phyloP scores from a whole-genome alignment of 352 stramenopile genomes.

The Phytopythium cucurbitacearum region DNA sequence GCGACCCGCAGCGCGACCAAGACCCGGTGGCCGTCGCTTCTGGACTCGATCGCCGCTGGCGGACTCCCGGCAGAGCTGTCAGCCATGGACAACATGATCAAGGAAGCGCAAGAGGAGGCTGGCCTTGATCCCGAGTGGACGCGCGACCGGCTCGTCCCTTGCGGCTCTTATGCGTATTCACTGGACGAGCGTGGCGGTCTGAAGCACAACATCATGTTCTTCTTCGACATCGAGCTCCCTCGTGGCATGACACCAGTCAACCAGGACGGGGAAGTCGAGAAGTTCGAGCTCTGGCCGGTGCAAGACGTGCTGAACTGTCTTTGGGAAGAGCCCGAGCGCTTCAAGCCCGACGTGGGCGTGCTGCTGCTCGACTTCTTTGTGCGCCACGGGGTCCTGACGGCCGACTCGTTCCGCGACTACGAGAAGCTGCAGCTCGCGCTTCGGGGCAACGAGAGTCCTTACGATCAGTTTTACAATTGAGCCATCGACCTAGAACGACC shows the following conservation, averaged over 20 bases:
- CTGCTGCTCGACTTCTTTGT: conserved; percentile 64
- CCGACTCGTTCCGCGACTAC: conserved; percentile 48
- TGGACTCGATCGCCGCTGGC: conserved; percentile 63
- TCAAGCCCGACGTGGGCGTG: conserved; percentile 72
- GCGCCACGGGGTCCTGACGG: conserved; percentile 57
- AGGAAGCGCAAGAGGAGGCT: conserved; percentile 63
- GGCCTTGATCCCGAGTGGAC: conserved; percentile 37
- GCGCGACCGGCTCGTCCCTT: conserved; percentile 20
- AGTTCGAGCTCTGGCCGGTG: conserved; percentile 49
- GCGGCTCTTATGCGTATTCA: conserved; percentile 53
- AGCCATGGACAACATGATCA: conserved; percentile 67
- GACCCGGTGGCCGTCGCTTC: conserved; percentile 40
- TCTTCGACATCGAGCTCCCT: conserved; percentile 62
- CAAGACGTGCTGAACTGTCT: conserved; percentile 29
- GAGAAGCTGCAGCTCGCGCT: conserved; percentile 33
- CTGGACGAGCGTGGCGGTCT: conserved; percentile 51
- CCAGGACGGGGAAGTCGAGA: conserved; percentile 56
- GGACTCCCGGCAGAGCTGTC: conserved; percentile 46
- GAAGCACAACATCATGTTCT: conserved; percentile 66
- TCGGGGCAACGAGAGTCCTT: conserved; percentile 18
- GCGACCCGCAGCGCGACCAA: conserved; percentile 46
- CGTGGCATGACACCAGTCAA: conserved; percentile 28
- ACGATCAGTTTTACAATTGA: conserved; percentile 12
- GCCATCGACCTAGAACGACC: background rate
- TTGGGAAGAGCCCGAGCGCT: conserved; percentile 39